A percentile compares a stretch with the other conserved stretches of the same genome.
Evolutionary conservation across 352 stramenopile species (phyloP).

Genomic region (Phytophthora cactorum): DNA sequence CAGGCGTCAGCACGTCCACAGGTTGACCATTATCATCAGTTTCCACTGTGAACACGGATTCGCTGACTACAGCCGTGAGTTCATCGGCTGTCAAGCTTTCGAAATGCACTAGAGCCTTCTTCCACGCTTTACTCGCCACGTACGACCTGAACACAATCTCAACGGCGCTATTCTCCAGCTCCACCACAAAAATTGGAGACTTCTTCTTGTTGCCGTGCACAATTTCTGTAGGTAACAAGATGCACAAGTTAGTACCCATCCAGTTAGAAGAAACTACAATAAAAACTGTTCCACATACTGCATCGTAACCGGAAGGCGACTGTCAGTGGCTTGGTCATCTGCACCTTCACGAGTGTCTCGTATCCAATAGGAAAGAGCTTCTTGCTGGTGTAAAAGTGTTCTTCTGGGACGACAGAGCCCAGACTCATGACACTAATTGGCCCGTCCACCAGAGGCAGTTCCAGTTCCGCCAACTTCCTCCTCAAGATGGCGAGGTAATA

Average conservation of each 20-base stretch:
- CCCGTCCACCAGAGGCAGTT: slow-evolving; percentile 70
- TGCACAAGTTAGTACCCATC: slow-evolving; percentile 1
- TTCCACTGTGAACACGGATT: slow-evolving; percentile 27
- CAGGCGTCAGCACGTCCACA: slow-evolving; percentile 56
- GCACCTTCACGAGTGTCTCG: slow-evolving; percentile 64
- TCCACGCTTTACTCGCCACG: slow-evolving; percentile 82
- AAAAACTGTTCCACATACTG: slow-evolving; percentile 46
- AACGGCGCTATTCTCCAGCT: slow-evolving; percentile 52
- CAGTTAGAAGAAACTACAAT: neutral
- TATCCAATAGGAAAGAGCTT: slow-evolving; percentile 83
- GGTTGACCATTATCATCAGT: slow-evolving; percentile 22
- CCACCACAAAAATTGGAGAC: slow-evolving; percentile 78
- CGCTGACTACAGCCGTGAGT: slow-evolving; percentile 39
- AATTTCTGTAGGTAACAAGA: slow-evolving; percentile 51
- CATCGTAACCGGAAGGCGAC: slow-evolving; percentile 54
- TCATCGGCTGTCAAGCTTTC: slow-evolving; percentile 61
- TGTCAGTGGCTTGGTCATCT: slow-evolving; percentile 39
- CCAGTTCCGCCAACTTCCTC: slow-evolving; percentile 52
- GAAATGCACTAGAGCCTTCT: slow-evolving; percentile 81
- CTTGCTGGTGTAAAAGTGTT: slow-evolving; percentile 76
- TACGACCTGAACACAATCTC: slow-evolving; percentile 85
- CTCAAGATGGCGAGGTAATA: slow-evolving; percentile 77
- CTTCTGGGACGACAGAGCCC: slow-evolving; percentile 59
- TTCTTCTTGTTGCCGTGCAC: slow-evolving; percentile 82
- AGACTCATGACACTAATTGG: slow-evolving; percentile 64